Conservation (phyloP, 2,329 filamentous ascomycete species). For the Myriosclerotinia duriaeana region DNA sequence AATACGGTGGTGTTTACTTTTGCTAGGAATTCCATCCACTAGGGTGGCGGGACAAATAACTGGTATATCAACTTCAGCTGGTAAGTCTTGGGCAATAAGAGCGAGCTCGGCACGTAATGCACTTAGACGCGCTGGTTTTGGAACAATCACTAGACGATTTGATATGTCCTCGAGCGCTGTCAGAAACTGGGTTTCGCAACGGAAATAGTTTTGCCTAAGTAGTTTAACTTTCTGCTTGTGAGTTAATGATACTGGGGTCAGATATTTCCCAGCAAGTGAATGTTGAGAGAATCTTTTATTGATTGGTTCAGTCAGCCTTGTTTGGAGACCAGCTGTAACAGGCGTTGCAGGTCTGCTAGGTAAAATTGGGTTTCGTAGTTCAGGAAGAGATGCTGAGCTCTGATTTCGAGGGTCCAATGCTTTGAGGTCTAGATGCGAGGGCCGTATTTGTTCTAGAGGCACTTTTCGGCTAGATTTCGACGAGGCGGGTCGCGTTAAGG, state of each 20-base stretch:
- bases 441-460: conserved; percentile 33
- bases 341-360: conserved; percentile 57
- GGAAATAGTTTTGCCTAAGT: conserved; percentile 78
- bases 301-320: conserved; percentile 49
- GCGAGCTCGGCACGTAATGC: conserved; percentile 78
- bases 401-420: conserved; percentile 55
- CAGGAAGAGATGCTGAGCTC: conserved; percentile 67
- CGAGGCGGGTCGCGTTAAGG: conserved; percentile 34
- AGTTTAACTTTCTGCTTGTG: conserved; percentile 67
- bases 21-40: conserved; percentile 69
- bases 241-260: conserved; percentile 62
- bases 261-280: conserved; percentile 54
- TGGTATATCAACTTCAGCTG: conserved; percentile 80
- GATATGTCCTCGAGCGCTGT: conserved; percentile 81
- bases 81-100: conserved; percentile 76
- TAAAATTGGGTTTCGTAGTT: conserved; percentile 54
- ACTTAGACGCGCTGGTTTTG: conserved; percentile 77
- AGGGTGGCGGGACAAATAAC: conserved; percentile 76
- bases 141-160: conserved; percentile 77
- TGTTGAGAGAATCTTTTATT: conserved; percentile 53
- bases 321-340: conserved; percentile 52
- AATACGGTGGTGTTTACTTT: conserved; percentile 77
- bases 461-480: conserved; percentile 32
- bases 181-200: conserved; percentile 76
- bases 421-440: conserved; percentile 37